These are phyloP conservation scores for Leersia perrieri DNA, from an alignment of 176 grass and related monocot genomes.

Conservation along the genomic window DNA sequence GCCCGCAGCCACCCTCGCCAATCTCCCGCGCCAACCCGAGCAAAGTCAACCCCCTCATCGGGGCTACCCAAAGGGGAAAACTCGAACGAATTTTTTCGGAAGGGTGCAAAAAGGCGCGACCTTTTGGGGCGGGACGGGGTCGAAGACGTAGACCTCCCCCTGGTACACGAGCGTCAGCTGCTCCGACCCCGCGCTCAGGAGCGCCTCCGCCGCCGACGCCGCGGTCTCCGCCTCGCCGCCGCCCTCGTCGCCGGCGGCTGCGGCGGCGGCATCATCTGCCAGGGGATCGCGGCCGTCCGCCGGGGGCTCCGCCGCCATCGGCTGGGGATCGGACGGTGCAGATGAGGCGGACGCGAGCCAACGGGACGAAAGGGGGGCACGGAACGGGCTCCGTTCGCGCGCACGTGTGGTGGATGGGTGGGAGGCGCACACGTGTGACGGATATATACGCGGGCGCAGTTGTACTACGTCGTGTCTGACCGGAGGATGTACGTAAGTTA, in stretches of 20 bases:
- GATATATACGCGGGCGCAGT: not conserved
- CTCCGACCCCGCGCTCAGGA: conserved; percentile 55
- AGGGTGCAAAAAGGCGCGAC: conserved; percentile 39
- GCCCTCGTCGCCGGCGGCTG: conserved; percentile 12
- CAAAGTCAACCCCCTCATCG: conserved; percentile 24
- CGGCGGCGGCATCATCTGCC: conserved; percentile 6
- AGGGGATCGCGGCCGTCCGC: conserved; percentile 35
- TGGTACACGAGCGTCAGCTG: conserved; percentile 76
- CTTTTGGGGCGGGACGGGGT: conserved; percentile 76
- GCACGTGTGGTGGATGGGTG: conserved; percentile 41
- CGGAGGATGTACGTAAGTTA: not conserved
- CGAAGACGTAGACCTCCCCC: conserved; percentile 81
- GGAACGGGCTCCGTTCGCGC: conserved; percentile 13
- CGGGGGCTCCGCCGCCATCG: conserved; percentile 43
- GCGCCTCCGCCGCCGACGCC: conserved; percentile 43
- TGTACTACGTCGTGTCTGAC: conserved; percentile 23
- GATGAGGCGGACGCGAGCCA: conserved; percentile 9
- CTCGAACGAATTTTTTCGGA: not conserved
- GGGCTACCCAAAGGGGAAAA: not conserved
- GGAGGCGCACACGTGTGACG: conserved; percentile 32
- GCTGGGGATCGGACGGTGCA: conserved; percentile 44
- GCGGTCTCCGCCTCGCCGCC: not conserved
- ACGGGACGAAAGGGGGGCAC: too few relatives aligned
- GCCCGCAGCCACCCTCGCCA: not conserved
- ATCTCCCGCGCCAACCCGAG: not conserved